Percentiles rank a stretch among this genome's conserved stretches.
Evolutionary conservation across 1,284 basidiomycete species (phyloP).

Genomic region (Ceratobasidium sp.): DNA sequence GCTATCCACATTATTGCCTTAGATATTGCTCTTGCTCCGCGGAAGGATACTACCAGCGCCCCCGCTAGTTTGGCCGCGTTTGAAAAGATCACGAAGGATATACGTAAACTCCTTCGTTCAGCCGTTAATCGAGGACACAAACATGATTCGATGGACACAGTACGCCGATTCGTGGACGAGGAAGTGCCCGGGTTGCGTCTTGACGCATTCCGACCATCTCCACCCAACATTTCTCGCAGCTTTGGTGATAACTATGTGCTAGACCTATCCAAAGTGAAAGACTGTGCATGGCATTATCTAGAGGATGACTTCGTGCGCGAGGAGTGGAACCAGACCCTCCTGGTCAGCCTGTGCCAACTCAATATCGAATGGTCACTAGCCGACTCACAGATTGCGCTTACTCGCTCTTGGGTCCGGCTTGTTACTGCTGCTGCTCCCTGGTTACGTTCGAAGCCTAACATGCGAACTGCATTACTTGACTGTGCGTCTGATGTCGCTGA

Average conservation of each 20-base stretch:
- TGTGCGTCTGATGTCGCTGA: slow-evolving; percentile 70
- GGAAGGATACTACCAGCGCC: slow-evolving; percentile 51
- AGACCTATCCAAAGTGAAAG: slow-evolving; percentile 46
- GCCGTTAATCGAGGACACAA: slow-evolving; percentile 13
- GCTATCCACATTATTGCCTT: slow-evolving; percentile 66
- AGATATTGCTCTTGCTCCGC: slow-evolving; percentile 48
- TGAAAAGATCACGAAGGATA: slow-evolving; percentile 61
- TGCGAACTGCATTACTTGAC: slow-evolving; percentile 60
- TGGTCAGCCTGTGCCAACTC: slow-evolving; percentile 62
- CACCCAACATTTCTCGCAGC: slow-evolving; percentile 70
- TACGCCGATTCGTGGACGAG: slow-evolving; percentile 51
- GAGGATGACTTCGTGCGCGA: slow-evolving; percentile 44
- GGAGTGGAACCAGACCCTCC: slow-evolving; percentile 56
- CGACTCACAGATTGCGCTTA: slow-evolving; percentile 76
- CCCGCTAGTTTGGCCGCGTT: slow-evolving; percentile 63
- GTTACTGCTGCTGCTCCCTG: slow-evolving; percentile 72
- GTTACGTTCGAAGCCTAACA: slow-evolving; percentile 62
- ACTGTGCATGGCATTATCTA: slow-evolving; percentile 44
- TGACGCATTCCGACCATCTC: slow-evolving; percentile 69
- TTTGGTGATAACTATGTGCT: slow-evolving; percentile 85
- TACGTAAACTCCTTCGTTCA: slow-evolving; percentile 53
- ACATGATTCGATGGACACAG: slow-evolving; percentile 51
- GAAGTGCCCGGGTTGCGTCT: slow-evolving; percentile 63
- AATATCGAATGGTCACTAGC: slow-evolving; percentile 87
- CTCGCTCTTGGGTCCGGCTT: slow-evolving; percentile 80